phyloP scores from a whole-genome alignment of 2,329 filamentous ascomycete species.

The Alternaria triticimaculans region DNA sequence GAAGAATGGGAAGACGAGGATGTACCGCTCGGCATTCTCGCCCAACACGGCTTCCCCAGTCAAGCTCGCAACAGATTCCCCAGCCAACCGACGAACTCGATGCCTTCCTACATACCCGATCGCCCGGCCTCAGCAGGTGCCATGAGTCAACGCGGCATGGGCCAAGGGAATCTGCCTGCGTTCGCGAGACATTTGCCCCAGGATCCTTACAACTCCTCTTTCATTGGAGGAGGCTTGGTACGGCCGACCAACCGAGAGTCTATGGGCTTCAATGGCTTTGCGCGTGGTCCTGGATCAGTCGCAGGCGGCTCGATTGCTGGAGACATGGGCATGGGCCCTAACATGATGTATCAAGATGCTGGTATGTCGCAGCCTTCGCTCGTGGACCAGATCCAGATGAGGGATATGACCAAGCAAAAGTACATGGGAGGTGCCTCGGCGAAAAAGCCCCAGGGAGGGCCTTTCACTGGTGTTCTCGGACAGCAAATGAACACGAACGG shows the following conservation, averaged over 20 bases:
- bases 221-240: constrained; percentile 46
- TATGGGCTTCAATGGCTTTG: constrained; percentile 46
- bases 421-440: constrained; percentile 45
- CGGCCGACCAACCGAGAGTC: constrained; percentile 44
- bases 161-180: constrained; percentile 34
- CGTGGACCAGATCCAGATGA: constrained; percentile 48
- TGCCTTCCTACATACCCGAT: constrained; percentile 46
- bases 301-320: constrained; percentile 39
- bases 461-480: constrained; percentile 45
- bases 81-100: constrained; percentile 37
- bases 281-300: constrained; percentile 40
- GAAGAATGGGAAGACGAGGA: constrained; percentile 50
- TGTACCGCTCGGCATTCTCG: constrained; percentile 48
- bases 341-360: constrained; percentile 41
- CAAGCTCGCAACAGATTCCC: constrained; percentile 33
- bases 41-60: constrained; percentile 46
- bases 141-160: constrained; percentile 24
- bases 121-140: constrained; percentile 44
- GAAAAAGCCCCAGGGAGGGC: constrained; percentile 39
- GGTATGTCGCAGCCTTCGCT: constrained; percentile 41
- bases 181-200: constrained; percentile 47
- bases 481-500: constrained; percentile 41
- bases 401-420: constrained; percentile 45
- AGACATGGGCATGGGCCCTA: constrained; percentile 23
- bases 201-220: constrained; percentile 39